Base-by-base conservation (phyloP, 2,329 filamentous ascomycete genomes). In the Colletotrichum godetiae region DNA sequence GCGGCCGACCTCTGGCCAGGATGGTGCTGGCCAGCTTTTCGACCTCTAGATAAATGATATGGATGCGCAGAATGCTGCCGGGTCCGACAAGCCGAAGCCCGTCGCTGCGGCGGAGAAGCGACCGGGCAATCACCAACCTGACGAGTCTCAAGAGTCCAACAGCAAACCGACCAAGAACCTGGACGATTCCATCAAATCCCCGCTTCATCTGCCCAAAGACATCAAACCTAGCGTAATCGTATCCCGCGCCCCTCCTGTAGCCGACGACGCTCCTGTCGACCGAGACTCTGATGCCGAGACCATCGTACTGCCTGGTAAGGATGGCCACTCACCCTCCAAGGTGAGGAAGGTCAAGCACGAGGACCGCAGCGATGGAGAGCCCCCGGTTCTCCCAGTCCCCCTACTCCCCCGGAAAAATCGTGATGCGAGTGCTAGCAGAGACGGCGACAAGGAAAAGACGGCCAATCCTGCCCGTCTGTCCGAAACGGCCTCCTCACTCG, bases 211-310 rank as follows among this genome's bases (percentile, higher is more conserved):
- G 12, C 60, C 55, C 19, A 63, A 61, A 24, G 73, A 77, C 57
- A 52, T 53, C 64, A 76, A 75, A 67, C 68, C 80, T 73, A 74
- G 74, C 49, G 71, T 76, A 46, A 78, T 78, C 35, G 68, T 80
- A 33, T 77, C 78, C n/a, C 76, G 81, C 12, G 79, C 78, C 64
- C 71, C 61, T 27, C 61, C 29, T 53, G 78, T 82, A 24, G 79
- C 82, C 64, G 85, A 88, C 68, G 85, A 86, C 53, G 81, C 78
- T 67, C 81, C 80, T 27, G 84, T 84, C 71, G 91, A 92, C 72
- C 90, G 88, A 78, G 91, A 92, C 77, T 94, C 92, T 1, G 92
- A 94, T 78, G 92, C 92, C 61, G 92, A 94, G 82, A 94, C 92
- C 15, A 92, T 93, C 74, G 91, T 94, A 46, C 81, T 93, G 42